Evolutionary conservation across 176 grass and related monocot species (phyloP).

Genomic region (Lolium perenne): DNA sequence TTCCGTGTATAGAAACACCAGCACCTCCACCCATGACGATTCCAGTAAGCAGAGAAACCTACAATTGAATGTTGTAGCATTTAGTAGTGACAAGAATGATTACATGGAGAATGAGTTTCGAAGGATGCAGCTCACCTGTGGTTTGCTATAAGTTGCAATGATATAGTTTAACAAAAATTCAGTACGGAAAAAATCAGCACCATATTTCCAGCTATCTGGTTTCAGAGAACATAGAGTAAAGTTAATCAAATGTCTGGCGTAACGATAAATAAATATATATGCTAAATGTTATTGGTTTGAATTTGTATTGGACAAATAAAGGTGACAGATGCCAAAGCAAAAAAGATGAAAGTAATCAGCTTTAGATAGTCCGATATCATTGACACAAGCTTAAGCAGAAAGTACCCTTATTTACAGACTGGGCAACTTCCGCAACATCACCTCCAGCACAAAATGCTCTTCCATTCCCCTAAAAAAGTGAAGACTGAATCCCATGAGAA

Average conservation of each 20-base stretch:
- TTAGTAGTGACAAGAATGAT: constrained; percentile 22
- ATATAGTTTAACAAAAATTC: constrained; percentile 91
- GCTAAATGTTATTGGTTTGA: constrained; percentile 17
- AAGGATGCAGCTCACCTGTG: constrained; percentile 66
- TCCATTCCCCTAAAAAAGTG: constrained; percentile 78
- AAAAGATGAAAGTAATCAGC: constrained; percentile 32
- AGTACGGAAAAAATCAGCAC: constrained; percentile 76
- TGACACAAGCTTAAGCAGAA: constrained; percentile 15
- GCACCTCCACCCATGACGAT: constrained; percentile 94
- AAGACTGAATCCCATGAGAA: not conserved
- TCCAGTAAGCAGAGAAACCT: constrained; percentile 93
- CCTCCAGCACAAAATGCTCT: constrained; percentile 99
- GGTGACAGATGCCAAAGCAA: not conserved
- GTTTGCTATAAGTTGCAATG: constrained; percentile 85
- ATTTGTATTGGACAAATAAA: not conserved
- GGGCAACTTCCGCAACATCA: constrained; percentile 74
- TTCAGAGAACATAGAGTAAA: constrained; percentile 32
- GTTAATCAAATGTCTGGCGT: constrained; percentile 18
- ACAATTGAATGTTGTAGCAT: constrained; percentile 29
- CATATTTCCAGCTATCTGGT: constrained; percentile 78
- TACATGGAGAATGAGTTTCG: constrained; percentile 37
- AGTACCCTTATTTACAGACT: constrained; percentile 62
- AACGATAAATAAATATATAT: constrained; percentile 22
- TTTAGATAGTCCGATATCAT: constrained; percentile 1
- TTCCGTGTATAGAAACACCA: constrained; percentile 94